A percentile compares a stretch with the other conserved stretches of the same genome.
These are phyloP conservation scores for Mortierella claussenii DNA, from an alignment of 192 early-diverging fungal genomes.

Conservation along the genomic window DNA sequence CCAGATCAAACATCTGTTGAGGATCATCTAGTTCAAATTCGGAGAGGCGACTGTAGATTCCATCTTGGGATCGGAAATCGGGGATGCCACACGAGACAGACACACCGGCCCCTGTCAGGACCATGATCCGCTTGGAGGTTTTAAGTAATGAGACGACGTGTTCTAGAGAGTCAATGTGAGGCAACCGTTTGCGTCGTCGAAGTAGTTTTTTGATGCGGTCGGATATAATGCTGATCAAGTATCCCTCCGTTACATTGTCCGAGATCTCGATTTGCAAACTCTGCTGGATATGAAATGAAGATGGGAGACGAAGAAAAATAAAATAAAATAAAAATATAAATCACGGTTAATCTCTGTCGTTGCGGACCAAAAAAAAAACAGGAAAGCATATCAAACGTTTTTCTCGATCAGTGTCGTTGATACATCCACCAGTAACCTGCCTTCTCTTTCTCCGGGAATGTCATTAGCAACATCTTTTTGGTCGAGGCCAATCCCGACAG, in stretches of 20 bases:
- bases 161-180: slow-evolving; percentile 68
- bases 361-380: too few species aligned
- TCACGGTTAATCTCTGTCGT: too few species aligned
- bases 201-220: slow-evolving; percentile 67
- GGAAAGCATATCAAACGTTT: too few species aligned
- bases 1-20: slow-evolving; percentile 95
- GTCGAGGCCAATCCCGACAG: slow-evolving; percentile 14
- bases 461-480: slow-evolving; percentile 41
- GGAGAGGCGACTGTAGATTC: slow-evolving; percentile 90
- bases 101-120: slow-evolving; percentile 91
- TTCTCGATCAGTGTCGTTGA: too few species aligned
- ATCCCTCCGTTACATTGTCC: slow-evolving; percentile 61
- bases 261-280: slow-evolving; percentile 54
- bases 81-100: slow-evolving; percentile 98
- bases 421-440: too few species aligned
- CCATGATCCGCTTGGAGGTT: slow-evolving; percentile 79
- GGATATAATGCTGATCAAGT: slow-evolving; percentile 68
- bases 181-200: slow-evolving; percentile 64
- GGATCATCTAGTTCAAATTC: slow-evolving; percentile 94
- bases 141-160: slow-evolving; percentile 72
- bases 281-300: too few species aligned
- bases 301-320: too few species aligned
- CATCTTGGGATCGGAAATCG: slow-evolving; percentile 93
- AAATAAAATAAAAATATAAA: too few species aligned
- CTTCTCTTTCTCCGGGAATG: slow-evolving; percentile 8